Percentiles rank a stretch among this genome's conserved stretches.
phyloP scores from a whole-genome alignment of 2,329 filamentous ascomycete species.

The Ustulina deusta region DNA sequence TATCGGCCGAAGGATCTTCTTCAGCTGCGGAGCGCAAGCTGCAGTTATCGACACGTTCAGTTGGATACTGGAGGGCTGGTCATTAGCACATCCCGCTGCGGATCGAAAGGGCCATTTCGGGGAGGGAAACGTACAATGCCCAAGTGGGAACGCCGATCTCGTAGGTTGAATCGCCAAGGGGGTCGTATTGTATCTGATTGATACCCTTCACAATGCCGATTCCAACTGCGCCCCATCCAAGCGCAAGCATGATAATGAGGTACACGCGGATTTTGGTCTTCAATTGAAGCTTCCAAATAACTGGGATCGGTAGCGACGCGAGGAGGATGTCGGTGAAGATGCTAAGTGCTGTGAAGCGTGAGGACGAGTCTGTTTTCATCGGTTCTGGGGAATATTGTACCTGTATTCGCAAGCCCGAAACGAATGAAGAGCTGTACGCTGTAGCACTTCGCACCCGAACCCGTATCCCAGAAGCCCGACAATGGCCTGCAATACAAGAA shows the following conservation, averaged over 20 bases:
- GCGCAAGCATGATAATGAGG: conserved; percentile 55
- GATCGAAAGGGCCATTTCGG: neutral
- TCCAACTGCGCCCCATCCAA: conserved; percentile 58
- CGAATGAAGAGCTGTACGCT: conserved; percentile 39
- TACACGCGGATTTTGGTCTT: conserved; percentile 55
- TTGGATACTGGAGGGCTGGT: conserved; percentile 52
- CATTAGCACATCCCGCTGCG: conserved; percentile 25
- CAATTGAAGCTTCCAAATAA: conserved; percentile 58
- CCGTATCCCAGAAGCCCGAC: conserved; percentile 39
- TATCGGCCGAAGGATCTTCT: conserved; percentile 38
- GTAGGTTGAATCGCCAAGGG: conserved; percentile 52
- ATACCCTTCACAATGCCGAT: conserved; percentile 56
- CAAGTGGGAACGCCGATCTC: conserved; percentile 49
- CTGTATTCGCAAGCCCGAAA: conserved; percentile 42
- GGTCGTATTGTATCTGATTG: conserved; percentile 53
- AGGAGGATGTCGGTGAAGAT: conserved; percentile 60
- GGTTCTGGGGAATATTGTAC: conserved; percentile 11
- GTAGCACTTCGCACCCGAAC: conserved; percentile 32
- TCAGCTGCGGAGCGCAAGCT: conserved; percentile 55
- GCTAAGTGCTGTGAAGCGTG: conserved; percentile 51
- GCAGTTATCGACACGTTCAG: conserved; percentile 57
- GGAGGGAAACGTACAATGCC: conserved; percentile 50
- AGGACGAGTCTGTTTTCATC: conserved; percentile 15
- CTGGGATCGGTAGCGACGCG: conserved; percentile 56
- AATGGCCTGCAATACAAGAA: conserved; percentile 41